Percentiles rank a stretch among this genome's conserved stretches.
phyloP scores from a whole-genome alignment of 345 rosid species.

The Stellera chamaejasme region DNA sequence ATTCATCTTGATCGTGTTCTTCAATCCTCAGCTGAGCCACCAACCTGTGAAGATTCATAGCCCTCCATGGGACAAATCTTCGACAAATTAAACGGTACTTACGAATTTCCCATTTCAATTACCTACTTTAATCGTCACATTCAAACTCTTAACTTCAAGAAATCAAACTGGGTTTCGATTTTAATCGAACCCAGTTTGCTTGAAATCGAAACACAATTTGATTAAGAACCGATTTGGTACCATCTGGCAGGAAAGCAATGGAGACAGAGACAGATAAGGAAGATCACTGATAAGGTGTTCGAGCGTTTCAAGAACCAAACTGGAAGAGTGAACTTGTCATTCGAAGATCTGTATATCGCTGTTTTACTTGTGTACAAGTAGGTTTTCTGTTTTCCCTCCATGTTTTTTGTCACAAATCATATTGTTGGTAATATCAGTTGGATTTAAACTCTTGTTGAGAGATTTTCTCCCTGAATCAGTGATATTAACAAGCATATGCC shows the following conservation, averaged over 20 bases:
- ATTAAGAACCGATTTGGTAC: not conserved
- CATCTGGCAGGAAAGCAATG: constrained; percentile 58
- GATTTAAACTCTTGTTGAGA: not conserved
- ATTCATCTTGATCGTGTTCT: no score
- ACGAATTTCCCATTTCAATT: not conserved
- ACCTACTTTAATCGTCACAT: not conserved
- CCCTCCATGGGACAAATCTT: constrained; percentile 68
- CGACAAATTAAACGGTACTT: constrained; percentile 53
- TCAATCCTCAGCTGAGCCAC: no score
- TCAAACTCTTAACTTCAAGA: not conserved
- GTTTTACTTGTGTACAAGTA: constrained; percentile 87
- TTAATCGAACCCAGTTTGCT: not conserved
- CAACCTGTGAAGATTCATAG: no score
- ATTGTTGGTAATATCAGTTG: no score
- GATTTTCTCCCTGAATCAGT: constrained; percentile 23
- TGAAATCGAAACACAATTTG: not conserved
- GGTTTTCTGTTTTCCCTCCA: constrained; percentile 1
- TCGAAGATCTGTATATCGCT: constrained; percentile 85
- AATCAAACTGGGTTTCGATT: not conserved
- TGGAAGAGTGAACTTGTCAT: constrained; percentile 48
- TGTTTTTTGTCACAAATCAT: not conserved
- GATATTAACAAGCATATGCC: constrained; percentile 85
- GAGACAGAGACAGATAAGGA: constrained; percentile 60
- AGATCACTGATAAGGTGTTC: constrained; percentile 59
- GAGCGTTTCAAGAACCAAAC: constrained; percentile 39